Percentiles rank a stretch among this genome's conserved stretches.
These are phyloP conservation scores for Candida vartiovaarae DNA, from an alignment of 805 yeast species.

Conservation along the genomic window DNA sequence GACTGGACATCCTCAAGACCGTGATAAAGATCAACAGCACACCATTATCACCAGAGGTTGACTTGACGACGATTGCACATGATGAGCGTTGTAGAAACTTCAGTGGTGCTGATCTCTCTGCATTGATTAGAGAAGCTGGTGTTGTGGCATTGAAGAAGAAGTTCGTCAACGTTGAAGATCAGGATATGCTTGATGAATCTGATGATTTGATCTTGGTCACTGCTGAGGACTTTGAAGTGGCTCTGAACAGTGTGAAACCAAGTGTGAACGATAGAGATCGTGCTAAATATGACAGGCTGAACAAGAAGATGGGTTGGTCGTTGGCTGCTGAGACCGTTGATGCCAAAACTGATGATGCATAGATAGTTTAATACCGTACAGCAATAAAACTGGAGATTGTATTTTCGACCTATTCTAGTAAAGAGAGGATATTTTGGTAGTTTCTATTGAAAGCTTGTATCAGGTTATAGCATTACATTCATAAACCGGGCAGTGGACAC, in stretches of 20 bases:
- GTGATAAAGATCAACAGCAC: slow-evolving; percentile 65
- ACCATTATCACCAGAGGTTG: slow-evolving; percentile 61
- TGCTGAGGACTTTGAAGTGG: slow-evolving; percentile 57
- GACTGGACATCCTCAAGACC: slow-evolving; percentile 76
- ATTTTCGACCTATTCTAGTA: too few species aligned
- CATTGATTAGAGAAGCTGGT: slow-evolving; percentile 91
- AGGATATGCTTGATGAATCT: slow-evolving; percentile 33
- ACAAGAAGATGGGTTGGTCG: slow-evolving; percentile 71
- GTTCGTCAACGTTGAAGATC: slow-evolving; percentile 46
- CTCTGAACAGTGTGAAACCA: slow-evolving; percentile 74
- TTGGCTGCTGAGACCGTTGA: slow-evolving; percentile 26
- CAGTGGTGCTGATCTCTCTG: slow-evolving; percentile 94
- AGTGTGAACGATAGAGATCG: slow-evolving; percentile 87
- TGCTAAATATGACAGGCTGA: slow-evolving; percentile 63
- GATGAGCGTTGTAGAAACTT: slow-evolving; percentile 83
- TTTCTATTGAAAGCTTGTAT: too few species aligned
- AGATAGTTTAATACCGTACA: neutral
- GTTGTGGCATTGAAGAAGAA: slow-evolving; percentile 75
- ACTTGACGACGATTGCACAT: slow-evolving; percentile 53
- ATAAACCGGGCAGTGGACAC: too few species aligned
- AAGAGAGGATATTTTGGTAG: too few species aligned
- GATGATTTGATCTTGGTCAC: slow-evolving; percentile 48
- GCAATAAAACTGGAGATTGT: too few species aligned
- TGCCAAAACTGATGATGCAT: slow-evolving; percentile 6
- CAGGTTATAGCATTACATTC: too few species aligned